A percentile compares a stretch with the other conserved stretches of the same genome.
phyloP scores from a whole-genome alignment of 1,139 yeast species.

The Pichia sp. region DNA sequence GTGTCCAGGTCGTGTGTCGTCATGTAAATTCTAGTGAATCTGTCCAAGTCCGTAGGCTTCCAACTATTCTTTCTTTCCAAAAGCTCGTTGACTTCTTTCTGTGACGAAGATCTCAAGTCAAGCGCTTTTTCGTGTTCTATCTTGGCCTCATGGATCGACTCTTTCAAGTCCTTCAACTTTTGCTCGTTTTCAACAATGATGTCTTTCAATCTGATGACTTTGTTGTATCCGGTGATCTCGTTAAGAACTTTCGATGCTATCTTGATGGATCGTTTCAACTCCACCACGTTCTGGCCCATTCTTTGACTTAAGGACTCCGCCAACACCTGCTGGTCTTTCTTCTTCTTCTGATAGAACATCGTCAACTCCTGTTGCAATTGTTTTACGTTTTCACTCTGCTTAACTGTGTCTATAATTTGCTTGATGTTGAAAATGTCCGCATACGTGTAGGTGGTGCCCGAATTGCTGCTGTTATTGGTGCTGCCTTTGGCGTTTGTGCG shows the following conservation, averaged over 20 bases:
- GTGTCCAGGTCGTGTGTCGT: conserved; percentile 76
- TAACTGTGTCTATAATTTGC: conserved; percentile 26
- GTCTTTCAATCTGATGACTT: conserved; percentile 67
- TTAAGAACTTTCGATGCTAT: conserved; percentile 74
- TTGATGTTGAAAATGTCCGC: conserved; percentile 17
- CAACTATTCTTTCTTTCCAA: conserved; percentile 82
- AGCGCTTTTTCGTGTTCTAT: conserved; percentile 58
- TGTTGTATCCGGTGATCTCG: conserved; percentile 88
- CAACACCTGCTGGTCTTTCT: conserved; percentile 43
- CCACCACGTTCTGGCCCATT: conserved; percentile 53
- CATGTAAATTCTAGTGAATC: conserved; percentile 75
- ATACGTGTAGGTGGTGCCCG: not conserved
- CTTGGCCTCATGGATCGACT: conserved; percentile 48
- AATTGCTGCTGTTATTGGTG: not conserved
- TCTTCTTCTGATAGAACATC: conserved; percentile 26
- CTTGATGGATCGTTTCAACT: conserved; percentile 60
- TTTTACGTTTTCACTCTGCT: conserved; percentile 31
- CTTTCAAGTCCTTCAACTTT: conserved; percentile 44
- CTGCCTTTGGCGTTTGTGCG: not conserved
- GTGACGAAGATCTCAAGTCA: conserved; percentile 62
- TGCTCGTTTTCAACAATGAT: conserved; percentile 46
- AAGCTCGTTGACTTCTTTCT: conserved; percentile 82
- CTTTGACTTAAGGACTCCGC: conserved; percentile 54
- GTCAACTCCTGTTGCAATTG: conserved; percentile 29
- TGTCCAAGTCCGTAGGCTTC: conserved; percentile 72